Conservation (phyloP, 2,329 filamentous ascomycete genomes). For the Ceratocystis colombiana region DNA sequence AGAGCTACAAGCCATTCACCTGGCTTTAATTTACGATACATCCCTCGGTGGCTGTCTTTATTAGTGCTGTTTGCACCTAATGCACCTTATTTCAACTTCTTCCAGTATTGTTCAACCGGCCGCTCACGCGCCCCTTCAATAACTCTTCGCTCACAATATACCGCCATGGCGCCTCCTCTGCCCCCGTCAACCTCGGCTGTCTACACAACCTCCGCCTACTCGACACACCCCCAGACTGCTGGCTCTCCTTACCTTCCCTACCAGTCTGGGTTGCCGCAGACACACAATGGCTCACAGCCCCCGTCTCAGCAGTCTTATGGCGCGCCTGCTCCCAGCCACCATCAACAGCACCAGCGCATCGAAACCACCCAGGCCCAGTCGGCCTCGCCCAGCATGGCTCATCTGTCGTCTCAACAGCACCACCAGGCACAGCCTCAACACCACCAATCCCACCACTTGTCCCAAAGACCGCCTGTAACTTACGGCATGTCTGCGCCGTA, state of each 20-base stretch:
- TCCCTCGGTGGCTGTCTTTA: neutral
- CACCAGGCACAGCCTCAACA: conserved; percentile 8
- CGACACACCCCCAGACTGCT: conserved; percentile 17
- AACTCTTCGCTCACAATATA: neutral
- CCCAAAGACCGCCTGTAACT: conserved; percentile 20
- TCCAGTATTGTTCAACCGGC: neutral
- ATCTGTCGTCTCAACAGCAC: conserved; percentile 17
- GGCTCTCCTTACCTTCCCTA: conserved; percentile 17
- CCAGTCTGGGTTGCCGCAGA: conserved; percentile 11
- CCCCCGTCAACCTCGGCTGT: conserved; percentile 18
- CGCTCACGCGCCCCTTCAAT: conserved; percentile 10
- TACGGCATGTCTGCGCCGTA: conserved; percentile 23
- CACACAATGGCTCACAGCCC: conserved; percentile 19
- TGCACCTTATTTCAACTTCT: conserved; percentile 11
- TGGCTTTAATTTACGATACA: conserved; percentile 9
- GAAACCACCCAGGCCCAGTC: conserved; percentile 22
- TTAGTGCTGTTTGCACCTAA: conserved; percentile 2
- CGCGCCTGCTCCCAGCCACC: conserved; percentile 7
- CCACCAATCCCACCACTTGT: neutral
- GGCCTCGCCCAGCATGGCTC: conserved; percentile 20
- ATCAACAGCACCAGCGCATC: conserved; percentile 19
- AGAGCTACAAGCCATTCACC: neutral
- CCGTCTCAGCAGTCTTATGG: conserved; percentile 15
- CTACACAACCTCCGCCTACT: conserved; percentile 14
- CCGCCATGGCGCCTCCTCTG: conserved; percentile 19